Base-by-base conservation (phyloP, 1,284 basidiomycete genomes). In the Xerocomus minutiporus region DNA sequence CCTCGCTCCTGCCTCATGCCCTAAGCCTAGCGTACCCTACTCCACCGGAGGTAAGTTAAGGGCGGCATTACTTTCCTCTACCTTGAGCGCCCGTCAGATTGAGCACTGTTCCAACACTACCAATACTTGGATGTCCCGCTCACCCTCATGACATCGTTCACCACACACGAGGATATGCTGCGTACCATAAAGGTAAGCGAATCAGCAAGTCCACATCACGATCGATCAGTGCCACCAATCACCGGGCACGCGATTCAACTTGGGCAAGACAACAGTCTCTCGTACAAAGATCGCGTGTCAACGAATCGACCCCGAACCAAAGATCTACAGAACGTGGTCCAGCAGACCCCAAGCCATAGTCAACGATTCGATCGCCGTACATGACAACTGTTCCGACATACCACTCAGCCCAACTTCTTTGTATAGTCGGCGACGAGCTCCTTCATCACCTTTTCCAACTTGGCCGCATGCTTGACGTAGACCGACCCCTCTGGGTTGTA, bases 401-500 rank as follows among this genome's bases (percentile, higher is more conserved):
- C 40, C 40, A 15, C 43, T 56, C 26, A 65, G 25, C 53, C 51
- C 20, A 57, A 20, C 50, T 48, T 59, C 46, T 69, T 69, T 15
- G 59, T 53, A 51, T 70, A 62, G 26, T 76, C 68, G 6, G 71
- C 65, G 13, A 79, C 64, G 47, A 79, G 69, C 9, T 84, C 81
- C 53, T 80, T 81, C 65, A 86, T 69, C 54, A 76, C 77, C 63
- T 79, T 83, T 61, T 97, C 93, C 70, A 98, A 72, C 71, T 84
- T 87, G 60, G 83, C 86, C 8, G 94, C 95, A 60, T 89, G 88
- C 73, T 89, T 92, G 53, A 86, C 82, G 66, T 96, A 99, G 44
- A 91, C 83, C 25, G 90, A 88, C 38, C 79, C 81, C 60, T 91
- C 87, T 1, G 87, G 86, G 65, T 99, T 99, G 73, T 97, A 99